Base-by-base conservation (phyloP, 257 asterid species). In the Mentha longifolia region DNA sequence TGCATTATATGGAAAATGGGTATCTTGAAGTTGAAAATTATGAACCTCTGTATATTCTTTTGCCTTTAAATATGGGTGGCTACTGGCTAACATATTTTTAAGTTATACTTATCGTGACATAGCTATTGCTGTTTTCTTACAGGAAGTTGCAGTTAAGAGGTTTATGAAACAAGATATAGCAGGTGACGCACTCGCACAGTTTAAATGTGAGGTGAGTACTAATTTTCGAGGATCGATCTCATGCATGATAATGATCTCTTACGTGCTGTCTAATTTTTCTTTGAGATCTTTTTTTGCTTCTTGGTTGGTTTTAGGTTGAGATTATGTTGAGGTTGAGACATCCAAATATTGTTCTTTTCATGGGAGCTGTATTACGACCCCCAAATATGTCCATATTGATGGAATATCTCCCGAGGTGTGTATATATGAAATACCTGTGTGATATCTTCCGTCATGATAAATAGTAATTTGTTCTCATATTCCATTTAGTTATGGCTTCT, bases 121-220 rank as follows among this genome's bases (percentile, higher is more conserved):
- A 55, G 41, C 72, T 52, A 30, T 61, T 72, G 60, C 62, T 66
- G 63, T 63, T 73, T 54, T 55, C 17, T 77, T 50, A 54, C 94
- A 95, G 99, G 99, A 95, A 87, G 98, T 95, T 79, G 99, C 99
- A 0, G 98, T 92, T 70, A 95, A 95, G 81, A 95, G 88, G 77
- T 92, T 92, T 73, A 92, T 95, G 94, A 95, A 91, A 67, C 98
- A 95, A 86, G 99, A 95, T 78, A 89, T 95, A 71, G 86, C 99
- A 71, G 92, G 95, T 37, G 92, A 88, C 81, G 99, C 98, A 73
- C 96, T 95, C 22, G 77, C 77, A 45, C 98, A 92, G 68, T 95
- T 92, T 60, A 88, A 86, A 82, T 92, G 94, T 20, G 99, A 95
- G 85, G 99, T 89, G 76, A 79, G 87, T 72, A 70, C 51, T 70